phyloP scores from a whole-genome alignment of 1,284 basidiomycete species.

The Fistulinella staudtii region DNA sequence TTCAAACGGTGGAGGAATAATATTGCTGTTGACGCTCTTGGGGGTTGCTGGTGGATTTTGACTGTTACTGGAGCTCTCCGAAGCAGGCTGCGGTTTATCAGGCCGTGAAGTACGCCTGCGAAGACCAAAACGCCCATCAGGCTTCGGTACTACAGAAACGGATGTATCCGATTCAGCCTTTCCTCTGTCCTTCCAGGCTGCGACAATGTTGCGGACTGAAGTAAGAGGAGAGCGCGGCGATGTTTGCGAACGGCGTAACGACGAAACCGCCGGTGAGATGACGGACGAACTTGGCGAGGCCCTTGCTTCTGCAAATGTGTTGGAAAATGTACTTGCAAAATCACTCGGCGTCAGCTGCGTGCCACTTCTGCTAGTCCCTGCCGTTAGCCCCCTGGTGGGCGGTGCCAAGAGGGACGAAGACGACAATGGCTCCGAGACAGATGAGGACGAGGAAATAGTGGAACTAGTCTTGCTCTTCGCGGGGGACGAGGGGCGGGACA shows the following conservation, averaged over 20 bases:
- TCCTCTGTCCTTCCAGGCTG: slow-evolving; percentile 76
- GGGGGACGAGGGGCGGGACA: slow-evolving; percentile 45
- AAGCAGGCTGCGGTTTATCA: slow-evolving; percentile 24
- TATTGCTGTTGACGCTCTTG: slow-evolving; percentile 30
- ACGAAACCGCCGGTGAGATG: slow-evolving; percentile 25
- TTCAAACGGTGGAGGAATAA: slow-evolving; percentile 44
- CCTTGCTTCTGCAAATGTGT: slow-evolving; percentile 31
- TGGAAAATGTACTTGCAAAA: slow-evolving; percentile 34
- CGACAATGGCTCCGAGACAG: slow-evolving; percentile 29
- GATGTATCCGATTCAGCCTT: slow-evolving; percentile 25
- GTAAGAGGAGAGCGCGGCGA: slow-evolving; percentile 66
- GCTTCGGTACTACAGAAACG: slow-evolving; percentile 17
- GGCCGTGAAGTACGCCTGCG: slow-evolving; percentile 53
- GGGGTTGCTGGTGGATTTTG: slow-evolving; percentile 23
- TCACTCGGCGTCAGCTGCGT: slow-evolving; percentile 32
- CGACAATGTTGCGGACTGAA: slow-evolving; percentile 74
- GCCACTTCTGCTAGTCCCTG: slow-evolving; percentile 22
- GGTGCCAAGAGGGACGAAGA: slow-evolving; percentile 41
- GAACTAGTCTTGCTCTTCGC: slow-evolving; percentile 41
- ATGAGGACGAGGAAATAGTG: slow-evolving; percentile 23
- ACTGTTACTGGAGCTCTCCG: slow-evolving; percentile 14
- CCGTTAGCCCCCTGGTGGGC: slow-evolving; percentile 24
- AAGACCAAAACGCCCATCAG: slow-evolving; percentile 59
- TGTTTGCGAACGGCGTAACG: slow-evolving; percentile 47
- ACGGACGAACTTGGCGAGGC: slow-evolving; percentile 17